phyloP scores from a whole-genome alignment of 2,329 filamentous ascomycete species.

The Stagonosporopsis rhizophila region DNA sequence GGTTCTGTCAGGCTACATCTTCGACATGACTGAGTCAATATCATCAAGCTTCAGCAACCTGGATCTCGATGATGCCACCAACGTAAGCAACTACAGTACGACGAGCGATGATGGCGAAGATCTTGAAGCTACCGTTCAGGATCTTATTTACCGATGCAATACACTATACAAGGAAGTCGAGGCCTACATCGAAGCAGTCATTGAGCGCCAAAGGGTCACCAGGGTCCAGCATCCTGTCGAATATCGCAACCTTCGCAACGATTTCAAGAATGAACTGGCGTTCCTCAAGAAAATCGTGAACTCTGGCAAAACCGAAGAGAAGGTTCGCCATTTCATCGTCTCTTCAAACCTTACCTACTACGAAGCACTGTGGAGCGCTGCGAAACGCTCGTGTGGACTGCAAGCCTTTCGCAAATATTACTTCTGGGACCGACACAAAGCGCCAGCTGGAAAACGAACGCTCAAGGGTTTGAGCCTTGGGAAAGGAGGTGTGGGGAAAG shows the following conservation, averaged over 20 bases:
- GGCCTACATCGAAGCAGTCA: conserved; percentile 47
- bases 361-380: conserved; percentile 67
- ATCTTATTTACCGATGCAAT: conserved; percentile 49
- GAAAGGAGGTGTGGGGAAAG: conserved; percentile 49
- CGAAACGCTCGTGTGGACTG: conserved; percentile 64
- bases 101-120: conserved; percentile 17
- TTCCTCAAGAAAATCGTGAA: conserved; percentile 41
- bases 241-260: conserved; percentile 41
- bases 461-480: conserved; percentile 33
- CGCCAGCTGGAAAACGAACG: conserved; percentile 29
- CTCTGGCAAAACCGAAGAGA: conserved; percentile 35
- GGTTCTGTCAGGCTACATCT: neutral
- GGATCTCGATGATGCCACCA: conserved; percentile 17
- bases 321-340: conserved; percentile 62
- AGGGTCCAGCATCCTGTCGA: conserved; percentile 49
- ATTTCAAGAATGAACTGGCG: conserved; percentile 46
- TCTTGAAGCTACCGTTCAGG: conserved; percentile 35
- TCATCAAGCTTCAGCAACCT: conserved; percentile 19
- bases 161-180: conserved; percentile 52
- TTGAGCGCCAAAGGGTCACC: conserved; percentile 38
- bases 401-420: conserved; percentile 59
- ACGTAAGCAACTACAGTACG: conserved; percentile 4
- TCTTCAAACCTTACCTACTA: conserved; percentile 73
- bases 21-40: conserved; percentile 27
- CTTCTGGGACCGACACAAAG: conserved; percentile 38